These are phyloP conservation scores for Oligophagozyma castellii DNA, from an alignment of 1,139 yeast species.

Conservation along the genomic window DNA sequence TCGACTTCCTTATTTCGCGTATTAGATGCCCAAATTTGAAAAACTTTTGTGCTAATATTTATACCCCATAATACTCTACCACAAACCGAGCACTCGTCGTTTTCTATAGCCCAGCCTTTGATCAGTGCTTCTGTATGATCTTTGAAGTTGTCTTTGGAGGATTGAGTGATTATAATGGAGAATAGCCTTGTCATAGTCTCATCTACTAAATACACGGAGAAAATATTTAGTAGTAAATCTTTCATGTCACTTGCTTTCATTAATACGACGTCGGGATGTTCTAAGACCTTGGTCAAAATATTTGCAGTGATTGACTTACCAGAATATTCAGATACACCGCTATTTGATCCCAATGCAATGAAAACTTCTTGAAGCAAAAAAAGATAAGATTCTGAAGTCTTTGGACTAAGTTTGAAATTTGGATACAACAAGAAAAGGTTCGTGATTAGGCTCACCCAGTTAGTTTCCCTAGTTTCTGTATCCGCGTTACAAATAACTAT, in stretches of 20 bases:
- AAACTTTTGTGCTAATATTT: conserved; percentile 32
- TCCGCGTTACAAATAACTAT: too few species aligned
- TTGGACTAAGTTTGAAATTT: too few species aligned
- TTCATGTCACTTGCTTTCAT: conserved; percentile 12
- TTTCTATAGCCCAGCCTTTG: conserved; percentile 49
- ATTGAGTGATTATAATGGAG: conserved; percentile 11
- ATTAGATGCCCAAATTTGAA: conserved; percentile 32
- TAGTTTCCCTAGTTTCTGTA: too few species aligned
- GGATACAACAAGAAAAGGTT: too few species aligned
- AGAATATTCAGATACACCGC: too few species aligned
- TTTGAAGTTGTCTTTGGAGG: conserved; percentile 11
- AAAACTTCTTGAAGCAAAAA: too few species aligned
- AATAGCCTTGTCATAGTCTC: conserved; percentile 12
- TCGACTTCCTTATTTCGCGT: conserved; percentile 5
- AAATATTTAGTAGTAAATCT: conserved; percentile 12
- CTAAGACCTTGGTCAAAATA: conserved; percentile 15
- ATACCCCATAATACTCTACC: conserved; percentile 55
- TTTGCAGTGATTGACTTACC: too few species aligned
- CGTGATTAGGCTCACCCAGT: too few species aligned
- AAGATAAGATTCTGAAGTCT: too few species aligned
- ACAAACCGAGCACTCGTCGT: conserved; percentile 54
- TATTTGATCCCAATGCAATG: too few species aligned
- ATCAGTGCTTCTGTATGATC: conserved; percentile 8
- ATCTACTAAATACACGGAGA: conserved; percentile 15
- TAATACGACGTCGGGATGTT: conserved; percentile 15